Conservation (phyloP, 2,329 filamentous ascomycete genomes). For the Fusarium sp. region DNA sequence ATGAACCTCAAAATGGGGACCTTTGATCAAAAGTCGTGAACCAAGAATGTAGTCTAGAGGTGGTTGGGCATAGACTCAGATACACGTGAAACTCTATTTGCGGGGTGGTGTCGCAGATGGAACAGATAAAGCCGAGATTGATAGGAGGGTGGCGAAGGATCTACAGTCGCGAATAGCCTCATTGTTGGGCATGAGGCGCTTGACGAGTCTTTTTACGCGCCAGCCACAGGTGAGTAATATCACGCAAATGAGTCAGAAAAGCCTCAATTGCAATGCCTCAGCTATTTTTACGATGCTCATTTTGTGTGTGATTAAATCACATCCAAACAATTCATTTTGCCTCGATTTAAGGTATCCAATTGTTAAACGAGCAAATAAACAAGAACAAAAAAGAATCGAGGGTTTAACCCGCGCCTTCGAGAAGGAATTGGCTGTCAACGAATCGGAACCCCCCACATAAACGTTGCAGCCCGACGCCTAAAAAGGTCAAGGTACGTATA, state of each 20-base stretch:
- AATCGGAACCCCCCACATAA: slow-evolving; percentile 46
- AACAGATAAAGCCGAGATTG: slow-evolving; percentile 17
- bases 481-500: slow-evolving; percentile 1
- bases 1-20: background rate
- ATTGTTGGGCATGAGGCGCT: slow-evolving; percentile 19
- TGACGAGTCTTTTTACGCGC: slow-evolving; percentile 1
- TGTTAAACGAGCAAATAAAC: background rate
- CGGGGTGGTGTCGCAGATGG: slow-evolving; percentile 17
- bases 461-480: slow-evolving; percentile 44
- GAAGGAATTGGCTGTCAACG: slow-evolving; percentile 18
- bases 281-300: slow-evolving; percentile 7
- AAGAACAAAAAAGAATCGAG: background rate
- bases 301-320: background rate
- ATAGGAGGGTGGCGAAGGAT: slow-evolving; percentile 21
- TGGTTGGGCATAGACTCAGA: slow-evolving; percentile 32
- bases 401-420: slow-evolving; percentile 18
- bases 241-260: slow-evolving; percentile 7
- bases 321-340: slow-evolving; percentile 18
- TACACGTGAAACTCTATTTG: slow-evolving; percentile 23
- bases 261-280: background rate
- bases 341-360: slow-evolving; percentile 7
- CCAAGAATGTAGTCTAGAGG: slow-evolving; percentile 2
- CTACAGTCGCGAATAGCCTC: slow-evolving; percentile 30
- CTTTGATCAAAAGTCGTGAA: slow-evolving; percentile 1
- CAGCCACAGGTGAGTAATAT: slow-evolving; percentile 18